These are phyloP conservation scores for Sanghuangporus weigelae DNA, from an alignment of 1,284 basidiomycete species.

Conservation along the genomic window DNA sequence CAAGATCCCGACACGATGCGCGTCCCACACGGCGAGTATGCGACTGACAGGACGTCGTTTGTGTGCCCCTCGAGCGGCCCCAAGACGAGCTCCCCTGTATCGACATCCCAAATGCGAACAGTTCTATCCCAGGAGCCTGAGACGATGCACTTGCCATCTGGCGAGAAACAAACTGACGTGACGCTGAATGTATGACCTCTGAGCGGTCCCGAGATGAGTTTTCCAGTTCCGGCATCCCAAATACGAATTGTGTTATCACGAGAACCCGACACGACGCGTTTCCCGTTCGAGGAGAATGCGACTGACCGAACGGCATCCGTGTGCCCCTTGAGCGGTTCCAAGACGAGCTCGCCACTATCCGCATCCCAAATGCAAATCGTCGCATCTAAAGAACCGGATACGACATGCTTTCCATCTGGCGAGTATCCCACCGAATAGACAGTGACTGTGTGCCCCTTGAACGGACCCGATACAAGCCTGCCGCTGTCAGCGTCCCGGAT, in stretches of 20 bases:
- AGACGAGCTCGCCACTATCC: neutral
- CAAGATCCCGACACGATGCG: slow-evolving; percentile 14
- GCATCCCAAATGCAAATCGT: slow-evolving; percentile 15
- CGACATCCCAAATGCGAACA: neutral
- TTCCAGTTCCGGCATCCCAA: slow-evolving; percentile 7
- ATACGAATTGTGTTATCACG: slow-evolving; percentile 17
- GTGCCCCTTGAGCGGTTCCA: slow-evolving; percentile 8
- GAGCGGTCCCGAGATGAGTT: neutral
- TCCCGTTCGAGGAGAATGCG: slow-evolving; percentile 14
- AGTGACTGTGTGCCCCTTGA: neutral
- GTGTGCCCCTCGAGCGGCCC: slow-evolving; percentile 29
- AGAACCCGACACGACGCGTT: slow-evolving; percentile 8
- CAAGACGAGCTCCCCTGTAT: slow-evolving; percentile 25
- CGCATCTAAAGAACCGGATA: slow-evolving; percentile 10
- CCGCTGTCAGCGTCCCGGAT: slow-evolving; percentile 20
- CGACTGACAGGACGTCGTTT: slow-evolving; percentile 37
- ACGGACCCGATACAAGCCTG: neutral
- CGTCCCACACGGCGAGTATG: slow-evolving; percentile 32
- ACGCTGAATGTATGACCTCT: neutral
- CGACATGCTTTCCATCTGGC: slow-evolving; percentile 8
- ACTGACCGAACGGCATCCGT: slow-evolving; percentile 1
- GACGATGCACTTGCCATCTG: slow-evolving; percentile 5
- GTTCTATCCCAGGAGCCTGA: slow-evolving; percentile 1
- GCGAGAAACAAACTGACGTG: neutral
- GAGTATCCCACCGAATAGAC: neutral